Evolutionary conservation across 139 green algal species (phyloP).

Genomic region (Micractinium conductrix): DNA sequence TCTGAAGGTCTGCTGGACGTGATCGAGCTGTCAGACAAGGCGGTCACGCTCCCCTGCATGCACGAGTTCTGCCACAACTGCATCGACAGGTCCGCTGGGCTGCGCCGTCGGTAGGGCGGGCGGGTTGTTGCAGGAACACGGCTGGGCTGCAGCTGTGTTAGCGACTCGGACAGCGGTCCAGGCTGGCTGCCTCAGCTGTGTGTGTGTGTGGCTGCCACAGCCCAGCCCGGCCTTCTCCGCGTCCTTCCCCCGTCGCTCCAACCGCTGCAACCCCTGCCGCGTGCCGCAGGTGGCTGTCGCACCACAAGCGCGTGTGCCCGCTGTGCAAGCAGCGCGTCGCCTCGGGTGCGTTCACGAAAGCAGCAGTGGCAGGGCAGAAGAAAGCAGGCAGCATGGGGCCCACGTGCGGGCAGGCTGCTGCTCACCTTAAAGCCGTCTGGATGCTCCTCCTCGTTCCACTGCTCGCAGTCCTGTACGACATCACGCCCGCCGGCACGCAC

Average conservation of each 20-base stretch:
- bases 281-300: background rate
- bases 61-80: slow-evolving; percentile 28
- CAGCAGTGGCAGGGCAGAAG: background rate
- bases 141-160: too few relatives aligned
- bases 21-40: slow-evolving; percentile 21
- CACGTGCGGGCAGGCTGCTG: background rate
- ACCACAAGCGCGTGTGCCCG: slow-evolving; percentile 33
- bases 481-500: background rate
- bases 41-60: slow-evolving; percentile 30
- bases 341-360: background rate
- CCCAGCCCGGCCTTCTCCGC: background rate
- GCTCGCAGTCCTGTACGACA: slow-evolving; percentile 34
- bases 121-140: too few relatives aligned
- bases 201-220: too few relatives aligned
- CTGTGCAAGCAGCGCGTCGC: slow-evolving; percentile 30
- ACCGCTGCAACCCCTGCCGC: background rate
- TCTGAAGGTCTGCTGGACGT: slow-evolving; percentile 18
- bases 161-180: too few relatives aligned
- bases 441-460: background rate
- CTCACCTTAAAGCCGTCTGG: background rate
- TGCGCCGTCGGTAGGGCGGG: too few relatives aligned
- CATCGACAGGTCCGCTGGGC: background rate
- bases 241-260: background rate
- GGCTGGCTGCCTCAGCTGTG: too few relatives aligned
- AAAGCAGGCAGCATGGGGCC: background rate